Conservation (phyloP, 805 yeast genomes). For the Candida tibetensis region DNA sequence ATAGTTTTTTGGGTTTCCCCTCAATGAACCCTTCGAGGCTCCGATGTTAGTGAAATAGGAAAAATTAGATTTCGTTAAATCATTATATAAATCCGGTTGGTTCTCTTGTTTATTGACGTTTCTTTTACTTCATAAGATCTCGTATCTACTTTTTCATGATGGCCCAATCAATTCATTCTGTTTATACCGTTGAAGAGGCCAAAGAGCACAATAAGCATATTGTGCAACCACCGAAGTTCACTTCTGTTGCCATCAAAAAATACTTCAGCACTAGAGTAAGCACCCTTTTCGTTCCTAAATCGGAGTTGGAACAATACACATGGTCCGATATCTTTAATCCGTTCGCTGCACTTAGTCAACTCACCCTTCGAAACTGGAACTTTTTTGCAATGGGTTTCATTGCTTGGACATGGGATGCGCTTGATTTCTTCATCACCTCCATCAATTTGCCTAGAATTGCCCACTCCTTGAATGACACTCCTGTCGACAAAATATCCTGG, state of each 20-base stretch:
- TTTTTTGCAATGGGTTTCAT: conserved; percentile 51
- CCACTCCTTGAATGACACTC: conserved; percentile 36
- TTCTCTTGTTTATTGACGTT: too few species aligned
- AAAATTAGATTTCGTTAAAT: too few species aligned
- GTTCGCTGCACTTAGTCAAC: conserved; percentile 49
- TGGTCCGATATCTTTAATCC: conserved; percentile 56
- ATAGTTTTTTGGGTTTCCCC: background rate
- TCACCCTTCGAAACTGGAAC: conserved; percentile 55
- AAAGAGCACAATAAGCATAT: conserved; percentile 10
- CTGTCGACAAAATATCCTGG: conserved; percentile 59
- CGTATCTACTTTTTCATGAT: background rate
- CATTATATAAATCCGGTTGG: too few species aligned
- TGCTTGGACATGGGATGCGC: conserved; percentile 67
- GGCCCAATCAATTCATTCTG: conserved; percentile 4
- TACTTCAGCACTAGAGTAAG: conserved; percentile 49
- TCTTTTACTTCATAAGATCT: too few species aligned
- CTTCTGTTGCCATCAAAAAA: conserved; percentile 24
- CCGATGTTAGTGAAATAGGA: too few species aligned
- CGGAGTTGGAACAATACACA: conserved; percentile 33
- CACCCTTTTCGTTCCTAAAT: conserved; percentile 46
- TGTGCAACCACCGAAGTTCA: conserved; percentile 28
- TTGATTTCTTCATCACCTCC: conserved; percentile 60
- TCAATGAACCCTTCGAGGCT: too few species aligned
- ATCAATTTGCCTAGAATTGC: conserved; percentile 51
- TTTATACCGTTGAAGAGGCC: conserved; percentile 11